Conservation (phyloP, 2,329 filamentous ascomycete genomes). For the Sarocladiaceae sp. region DNA sequence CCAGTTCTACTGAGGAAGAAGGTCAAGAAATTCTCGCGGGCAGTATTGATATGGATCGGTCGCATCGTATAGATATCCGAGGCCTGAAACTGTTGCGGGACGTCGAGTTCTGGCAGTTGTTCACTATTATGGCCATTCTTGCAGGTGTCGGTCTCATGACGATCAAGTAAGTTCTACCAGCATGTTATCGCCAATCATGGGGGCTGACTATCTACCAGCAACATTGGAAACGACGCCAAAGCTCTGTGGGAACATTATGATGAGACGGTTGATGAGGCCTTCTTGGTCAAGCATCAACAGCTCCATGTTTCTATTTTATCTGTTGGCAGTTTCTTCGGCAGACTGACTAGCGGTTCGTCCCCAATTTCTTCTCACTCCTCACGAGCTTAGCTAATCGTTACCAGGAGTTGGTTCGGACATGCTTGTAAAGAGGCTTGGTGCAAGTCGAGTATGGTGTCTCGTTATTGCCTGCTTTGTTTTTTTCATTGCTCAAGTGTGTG, state of each 20-base stretch:
- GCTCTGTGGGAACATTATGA: slow-evolving; percentile 88
- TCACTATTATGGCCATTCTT: slow-evolving; percentile 81
- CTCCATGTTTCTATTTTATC: slow-evolving; percentile 96
- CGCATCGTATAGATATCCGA: slow-evolving; percentile 85
- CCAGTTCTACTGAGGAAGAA: slow-evolving; percentile 48
- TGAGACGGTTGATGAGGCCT: slow-evolving; percentile 63
- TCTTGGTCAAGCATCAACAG: slow-evolving; percentile 77
- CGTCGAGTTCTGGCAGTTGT: slow-evolving; percentile 87
- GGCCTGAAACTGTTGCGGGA: slow-evolving; percentile 69
- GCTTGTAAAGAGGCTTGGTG: slow-evolving; percentile 73
- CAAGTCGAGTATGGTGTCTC: slow-evolving; percentile 88
- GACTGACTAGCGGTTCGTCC: slow-evolving; percentile 65
- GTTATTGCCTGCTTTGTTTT: slow-evolving; percentile 76
- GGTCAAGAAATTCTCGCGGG: slow-evolving; percentile 48
- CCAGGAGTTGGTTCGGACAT: slow-evolving; percentile 84
- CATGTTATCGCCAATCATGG: neutral
- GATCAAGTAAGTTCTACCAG: slow-evolving; percentile 71
- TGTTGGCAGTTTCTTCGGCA: slow-evolving; percentile 77
- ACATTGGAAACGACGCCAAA: slow-evolving; percentile 87
- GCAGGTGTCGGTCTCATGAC: slow-evolving; percentile 96
- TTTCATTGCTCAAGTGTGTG: slow-evolving; percentile 71
- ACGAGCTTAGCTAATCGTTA: slow-evolving; percentile 14
- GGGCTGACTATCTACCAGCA: slow-evolving; percentile 48
- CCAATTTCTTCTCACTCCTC: neutral
- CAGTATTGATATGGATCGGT: slow-evolving; percentile 67